phyloP scores from a whole-genome alignment of 2,329 filamentous ascomycete species.

The Geosmithia morbida region DNA sequence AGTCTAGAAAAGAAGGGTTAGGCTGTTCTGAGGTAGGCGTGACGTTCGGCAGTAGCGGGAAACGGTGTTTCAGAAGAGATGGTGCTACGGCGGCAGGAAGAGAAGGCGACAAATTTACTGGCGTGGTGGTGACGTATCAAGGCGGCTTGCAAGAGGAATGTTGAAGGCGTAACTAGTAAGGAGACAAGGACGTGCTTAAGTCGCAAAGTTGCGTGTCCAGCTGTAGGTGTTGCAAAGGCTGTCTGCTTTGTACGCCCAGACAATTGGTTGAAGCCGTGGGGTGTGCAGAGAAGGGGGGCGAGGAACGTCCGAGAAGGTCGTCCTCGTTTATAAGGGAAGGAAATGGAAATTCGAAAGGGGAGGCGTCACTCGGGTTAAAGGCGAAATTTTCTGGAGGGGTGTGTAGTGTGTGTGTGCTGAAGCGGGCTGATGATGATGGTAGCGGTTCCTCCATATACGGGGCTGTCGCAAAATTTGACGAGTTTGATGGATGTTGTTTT shows the following conservation, averaged over 20 bases:
- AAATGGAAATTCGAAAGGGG: background rate
- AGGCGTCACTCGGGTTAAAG: background rate
- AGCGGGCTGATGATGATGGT: background rate
- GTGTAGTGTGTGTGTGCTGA: background rate
- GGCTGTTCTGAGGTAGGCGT: background rate
- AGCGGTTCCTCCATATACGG: background rate
- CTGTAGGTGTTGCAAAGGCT: background rate
- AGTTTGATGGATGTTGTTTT: constrained; percentile 17
- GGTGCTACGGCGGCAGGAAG: background rate
- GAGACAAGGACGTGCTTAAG: background rate
- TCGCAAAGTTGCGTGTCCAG: background rate
- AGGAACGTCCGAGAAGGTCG: background rate
- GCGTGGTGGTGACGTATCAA: background rate
- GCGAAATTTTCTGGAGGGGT: background rate
- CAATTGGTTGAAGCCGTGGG: background rate
- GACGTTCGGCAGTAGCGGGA: background rate
- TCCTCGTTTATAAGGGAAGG: background rate
- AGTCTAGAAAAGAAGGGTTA: background rate
- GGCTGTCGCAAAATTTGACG: constrained; percentile 2
- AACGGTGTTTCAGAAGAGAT: background rate
- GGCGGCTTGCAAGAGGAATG: background rate
- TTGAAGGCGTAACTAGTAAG: background rate
- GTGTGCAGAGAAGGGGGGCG: background rate
- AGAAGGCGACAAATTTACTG: constrained; percentile 1
- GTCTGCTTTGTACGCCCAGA: background rate